Evolutionary conservation across 1,139 yeast genomes (phyloP), one percentile per base, ranked within the genome.

Genomic region (Blastobotrys persicus): DNA sequence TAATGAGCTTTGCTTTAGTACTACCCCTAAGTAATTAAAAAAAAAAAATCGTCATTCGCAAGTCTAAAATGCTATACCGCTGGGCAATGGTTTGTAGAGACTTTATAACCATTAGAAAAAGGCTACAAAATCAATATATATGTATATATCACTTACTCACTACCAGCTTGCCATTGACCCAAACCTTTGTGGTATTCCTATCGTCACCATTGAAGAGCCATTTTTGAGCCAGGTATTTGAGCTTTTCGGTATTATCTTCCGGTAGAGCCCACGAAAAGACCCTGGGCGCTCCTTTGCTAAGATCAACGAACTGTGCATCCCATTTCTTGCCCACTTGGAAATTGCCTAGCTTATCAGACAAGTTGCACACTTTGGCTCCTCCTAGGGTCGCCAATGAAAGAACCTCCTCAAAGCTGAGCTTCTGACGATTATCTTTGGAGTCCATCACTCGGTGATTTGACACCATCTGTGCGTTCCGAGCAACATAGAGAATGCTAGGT

Each of bases 141-240:
- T 31, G 20, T 35, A 18, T 23, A 26, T 41, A 45, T 11, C 39
- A 44, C 56, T 79, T 80, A 53, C 75, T 71, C 6, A 78, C 70
- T 12, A 83, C 85, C 42, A 70, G 59, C 54, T 78, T 70, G 3
- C 98, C 98, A 60, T 81, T 80, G 33, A 91, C 91, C 88, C 88
- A 92, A 12, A 92, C 97, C 49, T 73, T 74, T 12, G 71, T 63
- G 40, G 94, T 83, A 65, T 92, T 92, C 62, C 98, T 76, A 66
- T 92, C 96, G 67, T 92, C 98, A 31, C 98, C 98, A 52, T 82
- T 79, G 64, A 88, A 92, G n/a, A 91, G 72, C 98, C 98, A 92
- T 65, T 88, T 89, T 48, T 88, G 88, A 4, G 91, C 67, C 47
- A 87, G 63, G 64, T 85, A 49, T 45, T 35, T 48, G 18, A 60